Evolutionary conservation across 2,329 filamentous ascomycete species (phyloP).

Genomic region (Xylariales sp.): DNA sequence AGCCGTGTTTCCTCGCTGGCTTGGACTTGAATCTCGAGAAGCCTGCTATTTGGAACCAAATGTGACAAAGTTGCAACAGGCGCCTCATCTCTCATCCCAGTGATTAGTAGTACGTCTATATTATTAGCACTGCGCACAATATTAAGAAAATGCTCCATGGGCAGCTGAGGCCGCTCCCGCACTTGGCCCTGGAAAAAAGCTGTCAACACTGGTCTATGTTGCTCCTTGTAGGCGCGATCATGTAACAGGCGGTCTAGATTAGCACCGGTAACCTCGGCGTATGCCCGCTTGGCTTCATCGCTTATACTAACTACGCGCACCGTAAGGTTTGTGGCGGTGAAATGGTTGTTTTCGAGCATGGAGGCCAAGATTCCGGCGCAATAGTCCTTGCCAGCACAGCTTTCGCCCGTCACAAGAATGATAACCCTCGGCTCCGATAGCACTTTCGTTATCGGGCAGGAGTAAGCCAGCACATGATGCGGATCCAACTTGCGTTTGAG

Average conservation of each 20-base stretch:
- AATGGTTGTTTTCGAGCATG: constrained; percentile 47
- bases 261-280: constrained; percentile 61
- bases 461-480: constrained; percentile 61
- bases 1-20: constrained; percentile 53
- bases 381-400: constrained; percentile 69
- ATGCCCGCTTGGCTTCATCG: constrained; percentile 67
- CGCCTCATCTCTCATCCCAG: constrained; percentile 71
- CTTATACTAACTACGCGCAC: constrained; percentile 66
- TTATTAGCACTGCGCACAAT: constrained; percentile 56
- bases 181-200: constrained; percentile 62
- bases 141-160: constrained; percentile 62
- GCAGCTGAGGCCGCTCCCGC: constrained; percentile 57
- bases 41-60: constrained; percentile 62
- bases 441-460: constrained; percentile 61
- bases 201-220: constrained; percentile 65
- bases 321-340: constrained; percentile 46
- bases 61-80: constrained; percentile 66
- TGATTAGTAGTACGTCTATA: constrained; percentile 69
- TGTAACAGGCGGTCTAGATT: constrained; percentile 60
- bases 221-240: constrained; percentile 71
- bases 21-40: constrained; percentile 66
- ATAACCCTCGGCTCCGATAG: constrained; percentile 59
- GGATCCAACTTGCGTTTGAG: constrained; percentile 65
- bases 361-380: constrained; percentile 66
- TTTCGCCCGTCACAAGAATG: constrained; percentile 67